phyloP scores from a whole-genome alignment of 2,329 filamentous ascomycete genomes.

The Fusarium penzigii region DNA sequence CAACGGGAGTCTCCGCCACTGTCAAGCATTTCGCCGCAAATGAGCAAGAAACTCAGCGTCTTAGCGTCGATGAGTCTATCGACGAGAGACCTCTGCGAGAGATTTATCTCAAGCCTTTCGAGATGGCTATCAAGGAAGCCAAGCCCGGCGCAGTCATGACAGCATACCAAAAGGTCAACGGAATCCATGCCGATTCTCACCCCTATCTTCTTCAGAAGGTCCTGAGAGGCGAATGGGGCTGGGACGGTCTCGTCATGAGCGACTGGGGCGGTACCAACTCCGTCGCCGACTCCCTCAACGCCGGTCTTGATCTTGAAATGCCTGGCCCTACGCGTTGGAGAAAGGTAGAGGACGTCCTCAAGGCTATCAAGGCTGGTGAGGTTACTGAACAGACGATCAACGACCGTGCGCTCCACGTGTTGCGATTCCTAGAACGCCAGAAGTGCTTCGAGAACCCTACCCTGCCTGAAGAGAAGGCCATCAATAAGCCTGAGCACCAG shows the following conservation, averaged over 20 bases:
- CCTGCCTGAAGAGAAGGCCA: constrained; percentile 30
- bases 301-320: constrained; percentile 38
- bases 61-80: constrained; percentile 30
- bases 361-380: constrained; percentile 33
- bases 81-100: constrained; percentile 28
- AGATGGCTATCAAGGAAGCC: constrained; percentile 41
- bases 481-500: constrained; percentile 35
- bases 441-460: constrained; percentile 32
- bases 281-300: constrained; percentile 34
- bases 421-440: constrained; percentile 30
- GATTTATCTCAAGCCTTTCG: constrained; percentile 41
- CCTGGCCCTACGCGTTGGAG: constrained; percentile 37
- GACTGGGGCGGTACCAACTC: constrained; percentile 42
- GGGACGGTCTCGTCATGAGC: constrained; percentile 36
- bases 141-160: constrained; percentile 42
- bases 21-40: constrained; percentile 49
- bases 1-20: constrained; percentile 40
- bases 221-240: constrained; percentile 47
- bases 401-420: constrained; percentile 31
- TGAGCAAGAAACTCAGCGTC: constrained; percentile 35
- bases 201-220: constrained; percentile 33
- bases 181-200: constrained; percentile 34
- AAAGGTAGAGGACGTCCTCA: constrained; percentile 29
- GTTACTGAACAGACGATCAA: constrained; percentile 31
- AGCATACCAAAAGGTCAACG: constrained; percentile 43